These are phyloP conservation scores for Prosopis cineraria DNA, from an alignment of 306 rosid genomes.

Conservation along the genomic window DNA sequence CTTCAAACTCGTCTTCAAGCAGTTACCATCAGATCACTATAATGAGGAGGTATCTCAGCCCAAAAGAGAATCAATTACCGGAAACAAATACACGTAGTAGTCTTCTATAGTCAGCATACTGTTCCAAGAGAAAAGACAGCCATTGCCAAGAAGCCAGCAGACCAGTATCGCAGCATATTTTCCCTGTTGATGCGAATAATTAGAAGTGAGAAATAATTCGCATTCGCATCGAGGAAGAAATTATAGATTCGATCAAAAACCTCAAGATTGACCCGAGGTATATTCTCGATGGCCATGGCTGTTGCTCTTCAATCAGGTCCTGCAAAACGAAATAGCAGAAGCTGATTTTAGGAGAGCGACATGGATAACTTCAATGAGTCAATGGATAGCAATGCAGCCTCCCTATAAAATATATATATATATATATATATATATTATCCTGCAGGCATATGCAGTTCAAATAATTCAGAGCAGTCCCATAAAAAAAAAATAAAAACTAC, in stretches of 20 bases:
- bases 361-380: not conserved
- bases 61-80: slow-evolving; percentile 51
- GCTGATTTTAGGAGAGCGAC: not conserved
- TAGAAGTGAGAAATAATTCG: slow-evolving; percentile 9
- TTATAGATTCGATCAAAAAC: slow-evolving; percentile 39
- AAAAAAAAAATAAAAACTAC: not conserved
- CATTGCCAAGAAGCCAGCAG: slow-evolving; percentile 91
- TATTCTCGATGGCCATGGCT: slow-evolving; percentile 40
- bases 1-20: not conserved
- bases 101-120: slow-evolving; percentile 90
- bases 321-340: slow-evolving; percentile 19
- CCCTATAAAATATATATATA: no score
- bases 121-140: slow-evolving; percentile 91
- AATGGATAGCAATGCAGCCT: no score
- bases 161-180: slow-evolving; percentile 59
- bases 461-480: not conserved
- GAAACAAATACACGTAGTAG: slow-evolving; percentile 68
- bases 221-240: not conserved
- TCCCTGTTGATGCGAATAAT: slow-evolving; percentile 48
- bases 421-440: no score
- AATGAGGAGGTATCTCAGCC: not conserved
- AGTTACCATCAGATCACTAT: not conserved
- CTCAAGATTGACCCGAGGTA: slow-evolving; percentile 51
- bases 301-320: slow-evolving; percentile 36
- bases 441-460: slow-evolving; percentile 11